phyloP scores from a whole-genome alignment of 2,329 filamentous ascomycete species.

The Zymoseptoria passerinii region DNA sequence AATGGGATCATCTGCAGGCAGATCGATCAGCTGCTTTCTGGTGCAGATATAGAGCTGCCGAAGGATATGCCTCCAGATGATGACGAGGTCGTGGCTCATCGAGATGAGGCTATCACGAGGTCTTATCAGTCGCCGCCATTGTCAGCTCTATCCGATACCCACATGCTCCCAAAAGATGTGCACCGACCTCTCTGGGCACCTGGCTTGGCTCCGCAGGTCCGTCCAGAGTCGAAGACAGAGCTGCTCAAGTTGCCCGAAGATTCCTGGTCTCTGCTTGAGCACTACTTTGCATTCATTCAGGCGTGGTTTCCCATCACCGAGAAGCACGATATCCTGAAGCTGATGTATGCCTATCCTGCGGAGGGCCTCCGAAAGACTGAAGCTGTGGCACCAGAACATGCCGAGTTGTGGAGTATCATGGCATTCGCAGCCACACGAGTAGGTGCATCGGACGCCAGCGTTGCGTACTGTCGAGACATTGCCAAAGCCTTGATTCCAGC shows the following conservation, averaged over 20 bases:
- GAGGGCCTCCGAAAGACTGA: constrained; percentile 30
- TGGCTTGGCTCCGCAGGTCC: not conserved
- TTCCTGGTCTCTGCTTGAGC: constrained; percentile 56
- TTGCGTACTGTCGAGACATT: constrained; percentile 6
- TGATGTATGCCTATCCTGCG: constrained; percentile 48
- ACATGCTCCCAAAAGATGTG: constrained; percentile 1
- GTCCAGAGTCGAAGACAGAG: not conserved
- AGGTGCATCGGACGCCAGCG: not conserved
- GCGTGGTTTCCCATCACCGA: constrained; percentile 69
- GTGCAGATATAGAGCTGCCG: constrained; percentile 22
- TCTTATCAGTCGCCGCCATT: constrained; percentile 15
- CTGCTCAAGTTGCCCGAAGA: constrained; percentile 40
- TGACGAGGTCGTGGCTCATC: not conserved
- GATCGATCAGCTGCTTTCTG: constrained; percentile 54
- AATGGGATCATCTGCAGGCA: constrained; percentile 53
- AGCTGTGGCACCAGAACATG: constrained; percentile 31
- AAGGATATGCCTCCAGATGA: not conserved
- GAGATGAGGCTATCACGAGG: not conserved
- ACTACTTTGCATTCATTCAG: constrained; percentile 68
- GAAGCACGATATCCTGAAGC: constrained; percentile 52
- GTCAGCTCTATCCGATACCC: constrained; percentile 12
- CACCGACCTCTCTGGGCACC: not conserved
- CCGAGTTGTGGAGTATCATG: constrained; percentile 40
- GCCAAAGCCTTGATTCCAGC: constrained; percentile 16
- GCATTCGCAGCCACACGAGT: constrained; percentile 33